Base-by-base conservation (phyloP, 106 monocot genomes). In the Vanilla planifolia region DNA sequence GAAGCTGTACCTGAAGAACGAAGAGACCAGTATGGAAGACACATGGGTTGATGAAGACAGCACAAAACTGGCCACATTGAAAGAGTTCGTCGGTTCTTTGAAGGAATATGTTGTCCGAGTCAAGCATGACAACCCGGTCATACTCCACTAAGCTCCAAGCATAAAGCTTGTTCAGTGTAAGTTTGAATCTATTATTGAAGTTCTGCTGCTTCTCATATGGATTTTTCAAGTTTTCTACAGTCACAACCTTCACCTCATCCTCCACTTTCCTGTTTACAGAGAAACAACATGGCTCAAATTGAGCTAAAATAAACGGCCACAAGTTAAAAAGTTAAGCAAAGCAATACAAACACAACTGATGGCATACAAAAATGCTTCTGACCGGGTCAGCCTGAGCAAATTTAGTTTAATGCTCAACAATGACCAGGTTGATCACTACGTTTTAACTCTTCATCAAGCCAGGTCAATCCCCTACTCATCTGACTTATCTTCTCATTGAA, bases 1-100 rank as follows among this genome's bases (percentile, higher is more conserved):
- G n/a, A 32, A 57, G 20, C 1, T 21, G 11, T 55, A 86, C 93
- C 88, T 88, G 76, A 36, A 93, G 88, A 32, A 93, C 93, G 65
- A 93, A 93, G 48, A 93, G 88, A 17, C 93, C 93, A 19, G 93
- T 88, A 66, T 93, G 93, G 74, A 93, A 93, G 68, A 90, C 81
- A 70, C 96, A 98, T 34, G 91, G 91, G 66, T 98, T 91, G 69
- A 91, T 91, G 81, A 88, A 91, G 43, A 81, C 91, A 13, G 96
- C 91, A 43, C 96, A 98, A 43, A 92, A 92, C 70, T 92, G 84
- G 25, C 96, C 96, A 35, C 91, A 98, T 59, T 92, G 96, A 63
- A 98, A 92, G 42, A 98, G 96, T 60, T 98, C 91, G 50, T 98
- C 91, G 4, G 96, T 88, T 4, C 62, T 81, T 51, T 92, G 91